Conservation (phyloP, 345 rosid species). For the Turnera subulata region DNA sequence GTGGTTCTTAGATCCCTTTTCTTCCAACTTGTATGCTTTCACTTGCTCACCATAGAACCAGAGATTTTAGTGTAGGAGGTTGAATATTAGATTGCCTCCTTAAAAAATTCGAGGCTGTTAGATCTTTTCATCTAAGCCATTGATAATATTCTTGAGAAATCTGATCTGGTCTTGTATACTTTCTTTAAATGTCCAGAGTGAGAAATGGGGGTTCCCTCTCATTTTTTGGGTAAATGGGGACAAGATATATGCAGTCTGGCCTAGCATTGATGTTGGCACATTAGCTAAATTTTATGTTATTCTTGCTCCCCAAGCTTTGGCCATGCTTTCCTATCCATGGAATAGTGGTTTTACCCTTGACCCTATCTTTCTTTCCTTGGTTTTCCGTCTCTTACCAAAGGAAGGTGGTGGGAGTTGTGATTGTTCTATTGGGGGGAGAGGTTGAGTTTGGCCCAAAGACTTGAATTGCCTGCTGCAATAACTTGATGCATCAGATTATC, state of each 20-base stretch:
- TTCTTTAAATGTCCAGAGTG: conserved; percentile 28
- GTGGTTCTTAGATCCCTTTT: conserved; percentile 14
- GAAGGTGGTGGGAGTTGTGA: not conserved
- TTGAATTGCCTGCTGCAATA: too few species aligned
- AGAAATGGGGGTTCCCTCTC: conserved; percentile 29
- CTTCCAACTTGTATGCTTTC: conserved; percentile 21
- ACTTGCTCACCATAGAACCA: conserved; percentile 27
- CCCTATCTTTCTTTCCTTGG: not conserved
- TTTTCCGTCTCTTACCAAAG: not conserved
- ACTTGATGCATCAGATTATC: too few species aligned
- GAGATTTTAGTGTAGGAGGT: conserved; percentile 29
- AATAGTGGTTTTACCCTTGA: not conserved
- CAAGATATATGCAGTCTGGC: conserved; percentile 17
- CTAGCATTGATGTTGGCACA: conserved; percentile 17
- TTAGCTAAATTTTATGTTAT: conserved; percentile 25
- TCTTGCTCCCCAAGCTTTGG: not conserved
- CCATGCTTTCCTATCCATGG: conserved; percentile 1
- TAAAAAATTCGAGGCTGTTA: conserved; percentile 31
- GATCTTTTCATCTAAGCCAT: conserved; percentile 39
- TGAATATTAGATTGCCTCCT: conserved; percentile 27
- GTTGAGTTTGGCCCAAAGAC: not conserved
- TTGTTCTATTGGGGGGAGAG: not conserved
- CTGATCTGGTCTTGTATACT: conserved; percentile 30
- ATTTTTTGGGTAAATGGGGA: conserved; percentile 28
- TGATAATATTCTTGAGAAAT: conserved; percentile 36